phyloP scores from a whole-genome alignment of 2,329 filamentous ascomycete genomes.

The Acephala macrosclerotiorum region DNA sequence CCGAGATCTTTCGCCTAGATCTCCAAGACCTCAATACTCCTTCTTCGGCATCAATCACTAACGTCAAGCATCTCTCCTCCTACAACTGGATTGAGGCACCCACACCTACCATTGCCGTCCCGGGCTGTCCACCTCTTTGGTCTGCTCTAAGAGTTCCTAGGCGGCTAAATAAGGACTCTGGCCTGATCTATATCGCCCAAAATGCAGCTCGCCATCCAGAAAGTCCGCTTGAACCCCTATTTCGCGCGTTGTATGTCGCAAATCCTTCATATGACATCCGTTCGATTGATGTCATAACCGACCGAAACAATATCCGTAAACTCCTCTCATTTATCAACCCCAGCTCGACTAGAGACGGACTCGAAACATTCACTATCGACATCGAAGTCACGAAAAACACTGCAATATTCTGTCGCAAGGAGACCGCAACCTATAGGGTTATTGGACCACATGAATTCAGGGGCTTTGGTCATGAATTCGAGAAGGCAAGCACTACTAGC shows the following conservation, averaged over 20 bases:
- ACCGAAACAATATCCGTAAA: constrained; percentile 57
- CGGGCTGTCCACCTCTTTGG: constrained; percentile 52
- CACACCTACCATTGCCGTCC: constrained; percentile 53
- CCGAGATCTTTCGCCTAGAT: constrained; percentile 35
- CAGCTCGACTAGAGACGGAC: constrained; percentile 30
- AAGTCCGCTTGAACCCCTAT: constrained; percentile 55
- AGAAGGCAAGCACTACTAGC: constrained; percentile 51
- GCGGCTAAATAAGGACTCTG: constrained; percentile 48
- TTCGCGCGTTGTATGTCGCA: constrained; percentile 50
- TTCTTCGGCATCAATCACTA: constrained; percentile 43
- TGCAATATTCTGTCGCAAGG: constrained; percentile 48
- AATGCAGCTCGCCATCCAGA: constrained; percentile 54
- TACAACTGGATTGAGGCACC: constrained; percentile 57
- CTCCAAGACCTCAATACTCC: constrained; percentile 31
- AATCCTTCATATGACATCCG: constrained; percentile 44
- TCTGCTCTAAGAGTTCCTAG: constrained; percentile 38
- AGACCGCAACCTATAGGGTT: constrained; percentile 40
- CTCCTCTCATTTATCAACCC: constrained; percentile 53
- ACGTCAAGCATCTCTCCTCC: constrained; percentile 52
- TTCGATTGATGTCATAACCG: constrained; percentile 50
- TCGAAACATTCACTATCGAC: constrained; percentile 50
- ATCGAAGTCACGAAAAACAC: constrained; percentile 50
- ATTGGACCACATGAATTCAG: constrained; percentile 47
- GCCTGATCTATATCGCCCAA: constrained; percentile 52
- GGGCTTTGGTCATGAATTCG: constrained; percentile 53